Percentiles rank a stretch among this genome's conserved stretches.
phyloP scores from a whole-genome alignment of 495 filamentous ascomycete species.

The Daldinia concentrica region DNA sequence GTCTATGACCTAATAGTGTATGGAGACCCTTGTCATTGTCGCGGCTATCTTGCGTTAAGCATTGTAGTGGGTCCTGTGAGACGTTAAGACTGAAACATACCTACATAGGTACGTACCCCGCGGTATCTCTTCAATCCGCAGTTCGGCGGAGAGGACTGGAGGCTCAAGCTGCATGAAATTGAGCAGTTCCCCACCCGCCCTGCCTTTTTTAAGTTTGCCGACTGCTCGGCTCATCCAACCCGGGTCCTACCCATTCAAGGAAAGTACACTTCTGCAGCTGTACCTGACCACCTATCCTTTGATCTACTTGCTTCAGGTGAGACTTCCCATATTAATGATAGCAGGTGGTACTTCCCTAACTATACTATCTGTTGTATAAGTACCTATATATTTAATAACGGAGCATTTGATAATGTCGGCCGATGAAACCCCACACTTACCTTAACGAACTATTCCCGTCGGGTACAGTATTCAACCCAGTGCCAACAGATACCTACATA shows the following conservation, averaged over 20 bases:
- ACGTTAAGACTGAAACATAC: constrained; percentile 29
- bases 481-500: constrained; percentile 7
- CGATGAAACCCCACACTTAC: constrained; percentile 15
- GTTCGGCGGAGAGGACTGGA: constrained; percentile 29
- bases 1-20: background rate
- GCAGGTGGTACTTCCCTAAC: background rate
- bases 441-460: constrained; percentile 3
- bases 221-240: constrained; percentile 43
- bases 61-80: constrained; percentile 26
- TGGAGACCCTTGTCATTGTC: constrained; percentile 33
- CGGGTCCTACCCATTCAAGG: constrained; percentile 34
- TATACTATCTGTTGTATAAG: background rate
- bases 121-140: constrained; percentile 26
- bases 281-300: constrained; percentile 33
- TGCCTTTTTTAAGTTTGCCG: constrained; percentile 44
- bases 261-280: constrained; percentile 36
- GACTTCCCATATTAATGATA: background rate
- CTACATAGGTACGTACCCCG: constrained; percentile 43
- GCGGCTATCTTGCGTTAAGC: constrained; percentile 45
- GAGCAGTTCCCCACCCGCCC: constrained; percentile 36
- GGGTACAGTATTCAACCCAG: constrained; percentile 28
- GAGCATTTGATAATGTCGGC: background rate
- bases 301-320: constrained; percentile 6
- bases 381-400: background rate
- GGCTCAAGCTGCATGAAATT: constrained; percentile 47